A percentile compares a stretch with the other conserved stretches of the same genome.
Evolutionary conservation across 1,284 basidiomycete genomes (phyloP).

Genomic region (Cutaneotrichosporon dermatis): DNA sequence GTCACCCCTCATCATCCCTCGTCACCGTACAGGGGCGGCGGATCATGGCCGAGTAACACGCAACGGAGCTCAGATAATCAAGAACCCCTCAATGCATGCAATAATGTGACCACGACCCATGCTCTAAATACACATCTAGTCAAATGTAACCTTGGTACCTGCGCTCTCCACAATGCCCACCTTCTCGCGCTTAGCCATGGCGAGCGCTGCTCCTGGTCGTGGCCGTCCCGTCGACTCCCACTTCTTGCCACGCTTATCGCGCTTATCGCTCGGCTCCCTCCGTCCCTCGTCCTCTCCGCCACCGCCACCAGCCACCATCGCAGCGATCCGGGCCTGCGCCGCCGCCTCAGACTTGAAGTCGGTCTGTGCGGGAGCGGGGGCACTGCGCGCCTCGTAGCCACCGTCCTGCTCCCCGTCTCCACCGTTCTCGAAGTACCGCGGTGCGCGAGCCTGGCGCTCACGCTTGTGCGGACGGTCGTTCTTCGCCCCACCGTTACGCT

Average conservation of each 20-base stretch:
- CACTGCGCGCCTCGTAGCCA: slow-evolving; percentile 3
- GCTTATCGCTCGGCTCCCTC: slow-evolving; percentile 9
- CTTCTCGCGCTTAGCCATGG: slow-evolving; percentile 77
- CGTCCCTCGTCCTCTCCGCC: not conserved
- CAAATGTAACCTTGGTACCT: slow-evolving; percentile 80
- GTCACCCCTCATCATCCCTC: too few species aligned
- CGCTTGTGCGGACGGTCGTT: slow-evolving; percentile 10
- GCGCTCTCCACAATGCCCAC: slow-evolving; percentile 68
- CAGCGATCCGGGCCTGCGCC: slow-evolving; percentile 14
- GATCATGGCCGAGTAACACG: too few species aligned
- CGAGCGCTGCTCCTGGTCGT: slow-evolving; percentile 84
- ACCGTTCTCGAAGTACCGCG: slow-evolving; percentile 16
- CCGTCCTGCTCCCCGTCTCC: slow-evolving; percentile 7
- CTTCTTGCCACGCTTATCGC: slow-evolving; percentile 44
- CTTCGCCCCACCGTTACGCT: slow-evolving; percentile 2
- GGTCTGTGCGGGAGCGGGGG: not conserved
- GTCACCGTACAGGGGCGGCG: too few species aligned
- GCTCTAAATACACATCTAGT: slow-evolving; percentile 25
- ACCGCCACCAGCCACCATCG: slow-evolving; percentile 12
- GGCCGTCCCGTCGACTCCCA: slow-evolving; percentile 54
- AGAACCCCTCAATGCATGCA: not conserved
- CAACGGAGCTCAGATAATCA: too few species aligned
- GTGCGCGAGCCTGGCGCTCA: not conserved
- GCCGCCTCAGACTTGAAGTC: slow-evolving; percentile 16
- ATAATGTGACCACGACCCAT: not conserved